A percentile compares a stretch with the other conserved stretches of the same genome.
phyloP scores from a whole-genome alignment of 371 early-diverging fungal genomes.

The Chytridium lagenaria region DNA sequence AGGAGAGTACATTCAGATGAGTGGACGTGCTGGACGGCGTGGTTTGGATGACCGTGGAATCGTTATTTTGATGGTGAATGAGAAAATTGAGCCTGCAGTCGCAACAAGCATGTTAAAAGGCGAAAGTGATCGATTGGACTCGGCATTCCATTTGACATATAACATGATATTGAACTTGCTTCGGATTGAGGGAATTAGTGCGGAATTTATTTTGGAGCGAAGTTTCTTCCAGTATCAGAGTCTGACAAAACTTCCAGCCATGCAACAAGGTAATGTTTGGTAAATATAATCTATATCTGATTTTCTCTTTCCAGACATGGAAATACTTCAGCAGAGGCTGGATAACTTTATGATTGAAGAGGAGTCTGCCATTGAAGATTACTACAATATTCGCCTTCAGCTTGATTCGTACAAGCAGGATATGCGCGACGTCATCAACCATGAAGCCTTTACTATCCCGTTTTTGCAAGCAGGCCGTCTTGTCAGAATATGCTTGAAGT shows the following conservation, averaged over 20 bases:
- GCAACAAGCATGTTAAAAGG: slow-evolving; percentile 96
- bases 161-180: slow-evolving; percentile 99
- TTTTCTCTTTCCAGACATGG: slow-evolving; percentile 47
- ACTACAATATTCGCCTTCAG: slow-evolving; percentile 80
- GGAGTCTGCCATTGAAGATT: slow-evolving; percentile 73
- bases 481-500: slow-evolving; percentile 61
- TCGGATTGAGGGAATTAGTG: slow-evolving; percentile 96
- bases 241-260: slow-evolving; percentile 78
- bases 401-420: slow-evolving; percentile 70
- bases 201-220: slow-evolving; percentile 93
- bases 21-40: slow-evolving; percentile 97
- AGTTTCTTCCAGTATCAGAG: slow-evolving; percentile 98
- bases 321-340: slow-evolving; percentile 64
- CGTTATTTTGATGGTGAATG: slow-evolving; percentile 96
- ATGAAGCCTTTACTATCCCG: slow-evolving; percentile 78
- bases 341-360: slow-evolving; percentile 65
- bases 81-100: slow-evolving; percentile 93
- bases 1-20: slow-evolving; percentile 99
- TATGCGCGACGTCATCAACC: slow-evolving; percentile 77
- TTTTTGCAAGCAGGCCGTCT: slow-evolving; percentile 90
- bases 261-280: slow-evolving; percentile 59
- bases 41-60: slow-evolving; percentile 99
- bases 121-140: slow-evolving; percentile 91
- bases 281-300: background rate
- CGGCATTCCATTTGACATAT: slow-evolving; percentile 98